Evolutionary conservation across 768 basidiomycete genomes (phyloP), one percentile per base, ranked within the genome.

Genomic region (Tricholoma hemisulphureum): DNA sequence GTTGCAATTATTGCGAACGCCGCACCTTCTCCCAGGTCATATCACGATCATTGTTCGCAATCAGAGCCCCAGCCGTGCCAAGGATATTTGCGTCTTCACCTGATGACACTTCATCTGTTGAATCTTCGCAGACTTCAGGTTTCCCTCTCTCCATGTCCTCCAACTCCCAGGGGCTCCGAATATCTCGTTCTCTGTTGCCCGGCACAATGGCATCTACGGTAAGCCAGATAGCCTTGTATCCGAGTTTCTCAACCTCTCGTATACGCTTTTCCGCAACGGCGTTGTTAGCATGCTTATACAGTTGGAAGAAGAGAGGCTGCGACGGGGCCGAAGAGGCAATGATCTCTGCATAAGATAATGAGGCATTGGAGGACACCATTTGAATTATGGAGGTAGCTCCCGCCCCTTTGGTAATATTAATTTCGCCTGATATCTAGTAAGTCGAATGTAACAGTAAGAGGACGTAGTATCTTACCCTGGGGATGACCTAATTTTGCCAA

Each of bases 161-260:
- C n/a, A 75, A 57, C 21, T 70, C 58, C 80, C 79, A 88, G 10
- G 84, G 82, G 57, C 80, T 82, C 55, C 83, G 80, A 39, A 84
- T 83, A 64, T 93, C 91, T 55, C 80, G 74, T 70, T 93, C 91
- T 46, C 93, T 81, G 63, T 93, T 94, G 8, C 91, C 88, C 2
- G 87, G 78, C 37, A 89, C 84, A n/a, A 91, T 78, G 0, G 92
- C 90, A 71, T 98, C 95, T 2, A 96, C 94, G 2, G 95, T 97
- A 55, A 98, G 77, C 69, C 93, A 93, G 58, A 98, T 90, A 1
- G 91, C 93, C 49, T 88, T 92, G 72, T 89, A 95, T 0, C 93
- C 92, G 3, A 91, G 72, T 28, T 71, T 67, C 57, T 89, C 88
- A 20, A 93, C 82, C 51, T 90, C 85, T 46, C 80, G 78, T 14